Base-by-base conservation (phyloP, 1,139 yeast genomes). In the Geotrichum restrictum region DNA sequence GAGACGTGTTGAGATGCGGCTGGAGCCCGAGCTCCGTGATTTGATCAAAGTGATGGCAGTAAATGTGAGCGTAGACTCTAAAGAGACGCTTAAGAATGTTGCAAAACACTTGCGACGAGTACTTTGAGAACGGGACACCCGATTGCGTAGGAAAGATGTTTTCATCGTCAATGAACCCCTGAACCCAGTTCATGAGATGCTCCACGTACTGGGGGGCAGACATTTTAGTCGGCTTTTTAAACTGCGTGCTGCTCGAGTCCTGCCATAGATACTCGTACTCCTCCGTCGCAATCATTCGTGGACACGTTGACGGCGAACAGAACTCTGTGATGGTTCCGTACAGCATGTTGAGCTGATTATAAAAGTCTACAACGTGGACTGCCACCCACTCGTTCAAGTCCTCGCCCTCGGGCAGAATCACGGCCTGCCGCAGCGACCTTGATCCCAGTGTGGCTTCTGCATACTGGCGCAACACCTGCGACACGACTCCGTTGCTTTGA, bases 261-360 rank as follows among this genome's bases (percentile, higher is more conserved):
- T 89, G 96, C 98, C 98, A 93, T 57, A 93, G 77, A 65, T 93
- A 93, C 70, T 93, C 98, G 66, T 89, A 93, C 70, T 89, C 97
- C 57, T 85, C 95, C 0, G 98, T 91, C 11, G 98, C 98, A 54
- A 86, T 88, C 98, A 93, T 93, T 56, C 94, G 74, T 2, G 98
- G 98, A 68, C 98, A 93, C 1, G 95, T 80, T 18, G 74, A 70
- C 1, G 98, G 97, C 0, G 97, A 88, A 68, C 98, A 93, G 64
- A 93, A 91, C 70, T 89, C 96, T 1, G 98, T 91, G 57, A 93
- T 86, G 7, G 98, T 84, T 11, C 98, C 97, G 64, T 93, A 93
- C 6, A 93, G 75, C 98, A 93, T 91, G 69, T 93, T 93, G 63
- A 91, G 84, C 69, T 93, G 98, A 68, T 91, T 91, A 71, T 87